These are phyloP conservation scores for Paramarasmius palmivorus DNA, from an alignment of 1,284 basidiomycete genomes.

Conservation along the genomic window DNA sequence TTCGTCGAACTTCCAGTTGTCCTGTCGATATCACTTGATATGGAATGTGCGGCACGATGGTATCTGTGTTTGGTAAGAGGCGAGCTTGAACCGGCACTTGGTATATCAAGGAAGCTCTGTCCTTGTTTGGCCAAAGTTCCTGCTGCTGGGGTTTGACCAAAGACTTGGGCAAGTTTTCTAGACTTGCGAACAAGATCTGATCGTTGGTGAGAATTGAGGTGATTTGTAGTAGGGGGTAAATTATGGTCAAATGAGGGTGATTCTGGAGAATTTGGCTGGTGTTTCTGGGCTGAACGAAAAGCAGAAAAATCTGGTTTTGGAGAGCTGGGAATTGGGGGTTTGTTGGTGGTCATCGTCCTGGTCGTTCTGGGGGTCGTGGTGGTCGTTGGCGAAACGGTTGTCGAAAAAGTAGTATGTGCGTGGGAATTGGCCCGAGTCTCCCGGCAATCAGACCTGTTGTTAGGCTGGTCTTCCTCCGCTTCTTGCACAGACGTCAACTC, in stretches of 20 bases:
- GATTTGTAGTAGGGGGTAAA: constrained; percentile 64
- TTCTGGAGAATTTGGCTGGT: constrained; percentile 9
- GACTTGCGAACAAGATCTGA: constrained; percentile 71
- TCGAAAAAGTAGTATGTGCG: background rate
- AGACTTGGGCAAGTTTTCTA: constrained; percentile 76
- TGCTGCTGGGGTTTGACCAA: constrained; percentile 63
- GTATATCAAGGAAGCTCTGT: constrained; percentile 25
- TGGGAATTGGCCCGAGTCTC: background rate
- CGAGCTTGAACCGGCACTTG: constrained; percentile 14
- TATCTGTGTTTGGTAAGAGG: constrained; percentile 15
- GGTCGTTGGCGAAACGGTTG: constrained; percentile 6
- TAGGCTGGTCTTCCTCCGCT: constrained; percentile 1
- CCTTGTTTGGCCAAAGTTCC: constrained; percentile 31
- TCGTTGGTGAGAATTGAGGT: constrained; percentile 65
- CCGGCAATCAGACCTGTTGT: constrained; percentile 3
- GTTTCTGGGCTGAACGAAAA: constrained; percentile 19
- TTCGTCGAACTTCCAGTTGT: background rate
- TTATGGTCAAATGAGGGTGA: constrained; percentile 13
- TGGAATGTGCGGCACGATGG: constrained; percentile 42
- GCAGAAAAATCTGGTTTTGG: constrained; percentile 32
- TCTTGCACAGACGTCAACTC: constrained; percentile 25
- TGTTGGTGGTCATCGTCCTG: constrained; percentile 18
- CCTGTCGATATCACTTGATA: constrained; percentile 30
- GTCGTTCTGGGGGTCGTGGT: constrained; percentile 14
- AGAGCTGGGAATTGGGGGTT: constrained; percentile 41